These are phyloP conservation scores for Senna tora DNA, from an alignment of 306 rosid species.

Conservation along the genomic window DNA sequence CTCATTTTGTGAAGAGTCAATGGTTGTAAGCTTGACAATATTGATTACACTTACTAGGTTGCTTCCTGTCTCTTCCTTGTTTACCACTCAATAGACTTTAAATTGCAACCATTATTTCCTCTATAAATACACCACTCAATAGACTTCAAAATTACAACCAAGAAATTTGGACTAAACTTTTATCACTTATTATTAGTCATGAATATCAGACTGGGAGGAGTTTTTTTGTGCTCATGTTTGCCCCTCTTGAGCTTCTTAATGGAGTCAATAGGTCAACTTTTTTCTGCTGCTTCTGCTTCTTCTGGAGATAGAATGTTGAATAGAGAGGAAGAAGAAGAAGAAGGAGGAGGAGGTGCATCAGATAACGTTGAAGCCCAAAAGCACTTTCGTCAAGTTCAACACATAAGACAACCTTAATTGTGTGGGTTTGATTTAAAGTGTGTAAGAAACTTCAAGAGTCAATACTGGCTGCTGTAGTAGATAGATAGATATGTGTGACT, in stretches of 20 bases:
- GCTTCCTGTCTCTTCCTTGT: conserved; percentile 25
- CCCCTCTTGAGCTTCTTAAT: conserved; percentile 33
- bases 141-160: background rate
- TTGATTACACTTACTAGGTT: conserved; percentile 6
- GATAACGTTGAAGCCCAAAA: conserved; percentile 46
- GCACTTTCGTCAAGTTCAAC: conserved; percentile 49
- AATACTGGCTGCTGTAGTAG: background rate
- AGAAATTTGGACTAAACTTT: conserved; percentile 16
- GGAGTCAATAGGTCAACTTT: conserved; percentile 36
- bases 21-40: background rate
- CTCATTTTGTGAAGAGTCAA: background rate
- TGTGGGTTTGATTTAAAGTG: background rate
- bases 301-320: conserved; percentile 30
- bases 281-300: conserved; percentile 36
- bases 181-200: conserved; percentile 2
- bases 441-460: background rate
- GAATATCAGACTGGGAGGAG: conserved; percentile 40
- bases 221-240: conserved; percentile 36
- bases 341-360: conserved; percentile 38
- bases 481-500: no score
- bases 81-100: conserved; percentile 33
- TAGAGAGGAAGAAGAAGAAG: conserved; percentile 29
- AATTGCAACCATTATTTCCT: background rate
- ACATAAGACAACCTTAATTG: conserved; percentile 27
- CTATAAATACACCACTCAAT: conserved; percentile 33